Base-by-base conservation (phyloP, 345 rosid genomes). In the Citrus mangshanensis region DNA sequence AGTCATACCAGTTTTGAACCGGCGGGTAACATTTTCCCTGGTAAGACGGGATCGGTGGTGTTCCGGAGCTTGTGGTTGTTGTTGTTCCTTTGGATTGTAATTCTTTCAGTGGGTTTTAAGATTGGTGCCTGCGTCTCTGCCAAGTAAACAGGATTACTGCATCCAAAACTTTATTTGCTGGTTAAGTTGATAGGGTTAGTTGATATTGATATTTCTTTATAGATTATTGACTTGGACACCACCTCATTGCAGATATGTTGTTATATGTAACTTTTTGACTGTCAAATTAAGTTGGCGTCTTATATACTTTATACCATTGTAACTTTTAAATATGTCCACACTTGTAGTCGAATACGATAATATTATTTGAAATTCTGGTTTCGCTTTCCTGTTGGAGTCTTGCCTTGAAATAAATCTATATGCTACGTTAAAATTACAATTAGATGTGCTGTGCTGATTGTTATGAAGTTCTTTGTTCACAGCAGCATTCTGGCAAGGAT, bases 1-100 rank as follows among this genome's bases (percentile, higher is more conserved):
- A 63, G 74, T 42, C 74, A 78, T 32, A 21, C 62, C 14, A 37
- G 72, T 80, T 69, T 51, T 61, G 77, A 74, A 56, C 75, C 87
- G 1, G 56, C 66, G 69, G 70, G 78, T n/a, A 84, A 80, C 78
- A 38, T 62, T 68, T 68, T 74, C 8, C 54, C 82, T 0, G 76
- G 76, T 68, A 93, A 95, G 89, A 73, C 83, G 13, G 82, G 80
- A 34, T 76, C 89, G 6, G 38, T 81, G 66, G 80, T 78, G 30
- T 69, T 92, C 2, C 75, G 91, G 74, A 68, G 87, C 64, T 83
- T 93, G 87, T 61, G 84, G 61, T 59, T 80, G 72, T 75, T 91
- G 89, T 86, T 91, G 89, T 86, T 91, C 79, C 84, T 96, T 42
- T 93, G 93, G 93, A 83, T 93, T 70, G 72, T 89, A 4, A 42